Evolutionary conservation across 148 eudicot genomes (phyloP), one percentile per base, ranked within the genome.

Genomic region (Nepenthes gracilis): DNA sequence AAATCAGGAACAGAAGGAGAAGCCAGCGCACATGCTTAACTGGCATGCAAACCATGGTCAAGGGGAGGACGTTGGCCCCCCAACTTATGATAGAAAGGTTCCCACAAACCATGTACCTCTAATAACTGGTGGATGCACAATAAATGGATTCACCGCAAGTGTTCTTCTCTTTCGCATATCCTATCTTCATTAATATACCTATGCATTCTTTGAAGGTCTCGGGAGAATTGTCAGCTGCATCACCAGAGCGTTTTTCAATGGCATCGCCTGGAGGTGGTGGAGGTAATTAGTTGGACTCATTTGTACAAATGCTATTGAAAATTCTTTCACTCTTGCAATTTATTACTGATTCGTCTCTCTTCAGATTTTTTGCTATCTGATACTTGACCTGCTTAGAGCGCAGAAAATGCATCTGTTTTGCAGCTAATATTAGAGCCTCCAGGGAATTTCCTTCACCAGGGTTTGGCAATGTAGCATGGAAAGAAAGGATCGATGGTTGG

Each of bases 401-500:
- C 23, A 6, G 6, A 55, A 23, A 10, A 45, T 9, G 6, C 2
- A 5, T 49, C 40, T 60, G 5, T 65, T 65, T 54, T 70, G 63
- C 73, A 77, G 81, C 66, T 47, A 77, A 77, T 67, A 66, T 73
- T 9, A 69, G 81, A 64, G 55, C 57, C n/a, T 73, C 81, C 23
- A 77, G 75, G 75, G 81, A 77, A 61, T 73, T 77, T 57, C 75
- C 75, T 43, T 77, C 81, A 4, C 78, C 81, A 60, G 81, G 77
- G 49, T 54, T 77, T 57, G 81, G 81, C 59, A 77, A 77, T 67
- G 67, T 77, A 50, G 78, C 81, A 32, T 77, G 81, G 81, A 77
- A 77, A 70, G 81, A 77, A 60, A 70, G 78, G 53, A 63, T 77
- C 59, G 78, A 77, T 70, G 77, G 81, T 38, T 77, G 81, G 81